These are phyloP conservation scores for Entomortierella lignicola DNA, from an alignment of 192 early-diverging fungal species.

Conservation along the genomic window DNA sequence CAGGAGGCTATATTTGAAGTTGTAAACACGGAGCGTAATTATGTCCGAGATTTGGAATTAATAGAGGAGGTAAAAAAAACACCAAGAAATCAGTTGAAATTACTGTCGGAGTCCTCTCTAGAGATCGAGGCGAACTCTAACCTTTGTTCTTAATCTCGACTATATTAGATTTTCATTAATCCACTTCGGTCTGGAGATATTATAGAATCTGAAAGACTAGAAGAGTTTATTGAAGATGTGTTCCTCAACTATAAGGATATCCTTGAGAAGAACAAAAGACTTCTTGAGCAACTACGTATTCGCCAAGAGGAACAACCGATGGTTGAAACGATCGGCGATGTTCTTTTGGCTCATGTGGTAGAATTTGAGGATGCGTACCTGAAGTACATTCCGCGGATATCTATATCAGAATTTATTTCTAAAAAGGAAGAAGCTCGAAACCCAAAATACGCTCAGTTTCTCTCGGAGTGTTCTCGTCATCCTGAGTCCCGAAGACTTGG, in stretches of 20 bases:
- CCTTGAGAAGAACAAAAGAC: conserved; percentile 62
- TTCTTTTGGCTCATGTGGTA: conserved; percentile 73
- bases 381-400: conserved; percentile 84
- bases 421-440: conserved; percentile 79
- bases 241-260: conserved; percentile 79
- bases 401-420: conserved; percentile 76
- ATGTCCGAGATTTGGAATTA: conserved; percentile 86
- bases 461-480: conserved; percentile 64
- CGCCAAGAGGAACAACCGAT: conserved; percentile 75
- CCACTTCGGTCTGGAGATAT: conserved; percentile 32
- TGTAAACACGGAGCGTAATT: conserved; percentile 89
- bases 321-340: conserved; percentile 85
- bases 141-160: not conserved
- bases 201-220: conserved; percentile 26
- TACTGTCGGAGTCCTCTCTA: too few relatives aligned
- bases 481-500: conserved; percentile 49
- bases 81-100: not conserved
- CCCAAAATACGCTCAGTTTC: conserved; percentile 73
- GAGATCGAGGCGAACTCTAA: too few relatives aligned
- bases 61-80: conserved; percentile 74
- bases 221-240: conserved; percentile 72
- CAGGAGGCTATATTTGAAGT: conserved; percentile 98
- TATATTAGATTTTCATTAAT: conserved; percentile 33
- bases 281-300: conserved; percentile 65
- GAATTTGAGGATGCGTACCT: conserved; percentile 77